Conservation (phyloP, 495 filamentous ascomycete species). For the Hypomontagnella submonticulosa region DNA sequence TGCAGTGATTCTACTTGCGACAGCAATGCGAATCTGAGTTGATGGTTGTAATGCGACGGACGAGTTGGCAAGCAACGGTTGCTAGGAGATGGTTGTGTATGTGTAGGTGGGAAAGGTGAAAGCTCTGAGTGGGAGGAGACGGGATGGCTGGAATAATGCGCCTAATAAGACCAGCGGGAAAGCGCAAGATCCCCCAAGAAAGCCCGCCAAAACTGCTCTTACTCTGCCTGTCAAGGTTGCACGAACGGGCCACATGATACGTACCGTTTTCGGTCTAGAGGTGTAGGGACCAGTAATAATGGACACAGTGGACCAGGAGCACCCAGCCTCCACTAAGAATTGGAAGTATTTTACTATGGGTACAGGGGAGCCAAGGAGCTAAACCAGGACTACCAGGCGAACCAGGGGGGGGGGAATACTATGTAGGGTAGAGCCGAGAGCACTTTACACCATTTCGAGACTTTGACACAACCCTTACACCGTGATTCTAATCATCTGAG, state of each 20-base stretch:
- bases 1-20: constrained; percentile 9
- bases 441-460: constrained; percentile 19
- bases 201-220: constrained; percentile 14
- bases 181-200: constrained; percentile 26
- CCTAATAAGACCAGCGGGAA: constrained; percentile 47
- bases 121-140: constrained; percentile 41
- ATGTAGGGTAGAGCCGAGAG: constrained; percentile 12
- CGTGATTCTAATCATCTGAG: constrained; percentile 33
- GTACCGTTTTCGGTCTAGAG: constrained; percentile 40
- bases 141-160: constrained; percentile 48
- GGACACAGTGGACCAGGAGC: constrained; percentile 29
- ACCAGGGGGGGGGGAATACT: constrained; percentile 12
- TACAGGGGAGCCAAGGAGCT: no score
- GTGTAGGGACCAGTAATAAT: constrained; percentile 29
- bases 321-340: constrained; percentile 15
- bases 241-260: constrained; percentile 44
- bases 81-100: constrained; percentile 33
- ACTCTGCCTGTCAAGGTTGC: constrained; percentile 37
- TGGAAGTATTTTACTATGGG: constrained; percentile 7
- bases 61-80: constrained; percentile 34
- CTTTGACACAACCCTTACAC: constrained; percentile 41
- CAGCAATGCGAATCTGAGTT: constrained; percentile 12
- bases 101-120: constrained; percentile 39
- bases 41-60: constrained; percentile 28
- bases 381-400: not conserved